These are phyloP conservation scores for Xylaria nigripes DNA, from an alignment of 495 filamentous ascomycete species.

Conservation along the genomic window DNA sequence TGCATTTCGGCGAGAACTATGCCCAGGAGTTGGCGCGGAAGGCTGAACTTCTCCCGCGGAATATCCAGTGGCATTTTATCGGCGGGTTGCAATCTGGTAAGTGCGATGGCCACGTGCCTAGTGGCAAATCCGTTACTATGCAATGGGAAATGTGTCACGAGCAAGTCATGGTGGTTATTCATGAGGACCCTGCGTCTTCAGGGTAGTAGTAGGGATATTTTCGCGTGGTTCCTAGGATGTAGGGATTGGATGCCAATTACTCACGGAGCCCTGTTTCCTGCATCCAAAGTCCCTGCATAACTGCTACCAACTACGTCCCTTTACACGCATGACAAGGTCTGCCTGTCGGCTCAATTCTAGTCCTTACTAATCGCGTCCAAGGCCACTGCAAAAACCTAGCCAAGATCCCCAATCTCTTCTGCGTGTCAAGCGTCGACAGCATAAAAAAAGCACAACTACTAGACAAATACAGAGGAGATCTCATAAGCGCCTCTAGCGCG, in stretches of 20 bases:
- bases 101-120: background rate
- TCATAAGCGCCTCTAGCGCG: slow-evolving; percentile 25
- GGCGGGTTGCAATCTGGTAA: slow-evolving; percentile 69
- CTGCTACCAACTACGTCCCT: background rate
- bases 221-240: background rate
- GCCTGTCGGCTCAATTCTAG: no score
- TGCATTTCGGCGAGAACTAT: slow-evolving; percentile 97
- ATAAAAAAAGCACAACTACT: slow-evolving; percentile 77
- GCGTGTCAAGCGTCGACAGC: slow-evolving; percentile 81
- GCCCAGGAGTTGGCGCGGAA: slow-evolving; percentile 86
- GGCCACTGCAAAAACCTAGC: slow-evolving; percentile 89
- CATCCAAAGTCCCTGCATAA: background rate
- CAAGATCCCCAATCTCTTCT: slow-evolving; percentile 82
- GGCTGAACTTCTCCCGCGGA: slow-evolving; percentile 63
- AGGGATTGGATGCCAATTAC: background rate
- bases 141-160: background rate
- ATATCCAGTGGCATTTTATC: slow-evolving; percentile 92
- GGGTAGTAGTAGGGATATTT: background rate
- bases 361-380: slow-evolving; percentile 17
- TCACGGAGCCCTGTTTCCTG: background rate
- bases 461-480: slow-evolving; percentile 62
- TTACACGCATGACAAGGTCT: no score
- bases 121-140: background rate
- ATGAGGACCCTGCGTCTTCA: no score
- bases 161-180: no score